phyloP scores from a whole-genome alignment of 1,284 basidiomycete species.

The Naganishia sp. region DNA sequence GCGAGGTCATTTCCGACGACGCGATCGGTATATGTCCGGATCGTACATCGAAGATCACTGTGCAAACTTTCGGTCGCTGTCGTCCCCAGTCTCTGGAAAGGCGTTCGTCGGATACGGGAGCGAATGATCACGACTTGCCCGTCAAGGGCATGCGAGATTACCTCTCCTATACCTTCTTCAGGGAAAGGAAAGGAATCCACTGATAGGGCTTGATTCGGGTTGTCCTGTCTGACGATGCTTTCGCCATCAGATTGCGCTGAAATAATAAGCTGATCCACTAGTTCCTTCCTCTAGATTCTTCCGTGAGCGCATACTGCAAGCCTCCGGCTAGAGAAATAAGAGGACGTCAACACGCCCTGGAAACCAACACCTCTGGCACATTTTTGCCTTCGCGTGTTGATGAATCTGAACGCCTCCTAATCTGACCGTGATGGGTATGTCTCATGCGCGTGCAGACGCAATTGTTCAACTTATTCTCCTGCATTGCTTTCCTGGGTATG shows the following conservation, averaged over 20 bases:
- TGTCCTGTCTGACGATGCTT: slow-evolving; percentile 9
- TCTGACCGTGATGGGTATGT: too few species aligned
- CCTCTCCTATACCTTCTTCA: neutral
- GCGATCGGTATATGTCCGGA: slow-evolving; percentile 17
- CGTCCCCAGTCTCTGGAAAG: neutral
- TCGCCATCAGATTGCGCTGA: neutral
- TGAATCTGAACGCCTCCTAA: too few species aligned
- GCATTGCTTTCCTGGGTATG: too few species aligned
- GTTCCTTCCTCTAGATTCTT: neutral
- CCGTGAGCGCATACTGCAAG: too few species aligned
- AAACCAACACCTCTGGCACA: too few species aligned
- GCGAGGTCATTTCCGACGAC: slow-evolving; percentile 2
- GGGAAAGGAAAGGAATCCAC: slow-evolving; percentile 11
- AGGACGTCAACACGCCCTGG: too few species aligned
- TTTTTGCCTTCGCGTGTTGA: too few species aligned
- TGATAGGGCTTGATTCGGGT: slow-evolving; percentile 6
- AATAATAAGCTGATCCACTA: neutral
- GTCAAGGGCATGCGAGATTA: slow-evolving; percentile 22
- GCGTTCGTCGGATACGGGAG: slow-evolving; percentile 3
- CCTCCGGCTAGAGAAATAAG: too few species aligned
- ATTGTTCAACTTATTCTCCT: too few species aligned
- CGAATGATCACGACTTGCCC: slow-evolving; percentile 27
- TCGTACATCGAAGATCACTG: neutral
- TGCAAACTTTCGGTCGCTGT: neutral
- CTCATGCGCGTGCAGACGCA: too few species aligned